Evolutionary conservation across 352 stramenopile species (phyloP).

Genomic region (Pythium periplocum): DNA sequence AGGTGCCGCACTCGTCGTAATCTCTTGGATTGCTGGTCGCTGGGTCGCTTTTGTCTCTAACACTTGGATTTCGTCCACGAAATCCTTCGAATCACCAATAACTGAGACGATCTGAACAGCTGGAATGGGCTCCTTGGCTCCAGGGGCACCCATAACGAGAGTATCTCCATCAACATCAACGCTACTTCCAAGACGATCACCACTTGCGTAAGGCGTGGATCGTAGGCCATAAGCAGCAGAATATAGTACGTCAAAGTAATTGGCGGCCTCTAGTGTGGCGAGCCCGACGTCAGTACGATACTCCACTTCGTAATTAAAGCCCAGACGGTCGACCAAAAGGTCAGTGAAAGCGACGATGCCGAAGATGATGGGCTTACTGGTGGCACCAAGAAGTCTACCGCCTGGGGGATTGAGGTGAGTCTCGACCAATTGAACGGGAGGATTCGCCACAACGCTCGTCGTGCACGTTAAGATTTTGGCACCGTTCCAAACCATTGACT

Average conservation of each 20-base stretch:
- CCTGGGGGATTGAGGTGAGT: slow-evolving; percentile 76
- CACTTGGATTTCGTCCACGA: slow-evolving; percentile 71
- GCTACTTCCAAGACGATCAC: slow-evolving; percentile 51
- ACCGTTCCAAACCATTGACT: slow-evolving; percentile 56
- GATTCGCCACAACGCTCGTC: slow-evolving; percentile 17
- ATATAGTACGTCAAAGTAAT: slow-evolving; percentile 61
- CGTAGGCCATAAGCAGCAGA: slow-evolving; percentile 66
- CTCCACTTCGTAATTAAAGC: slow-evolving; percentile 56
- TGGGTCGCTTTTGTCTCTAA: slow-evolving; percentile 48
- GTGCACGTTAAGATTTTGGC: slow-evolving; percentile 68
- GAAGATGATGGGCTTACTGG: slow-evolving; percentile 46
- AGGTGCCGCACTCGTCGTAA: slow-evolving; percentile 59
- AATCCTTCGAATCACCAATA: slow-evolving; percentile 38
- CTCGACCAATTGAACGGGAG: slow-evolving; percentile 51
- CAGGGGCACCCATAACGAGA: slow-evolving; percentile 60
- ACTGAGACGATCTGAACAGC: slow-evolving; percentile 70
- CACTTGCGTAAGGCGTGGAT: slow-evolving; percentile 47
- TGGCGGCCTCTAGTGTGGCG: slow-evolving; percentile 41
- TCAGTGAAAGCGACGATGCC: slow-evolving; percentile 59
- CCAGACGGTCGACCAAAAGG: slow-evolving; percentile 65
- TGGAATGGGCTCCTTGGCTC: slow-evolving; percentile 46
- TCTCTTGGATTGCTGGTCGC: slow-evolving; percentile 56
- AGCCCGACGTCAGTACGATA: slow-evolving; percentile 43
- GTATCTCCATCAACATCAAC: slow-evolving; percentile 66
- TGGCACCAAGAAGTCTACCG: slow-evolving; percentile 36